phyloP scores from a whole-genome alignment of 192 early-diverging fungal genomes.

The Coemansia sp. region DNA sequence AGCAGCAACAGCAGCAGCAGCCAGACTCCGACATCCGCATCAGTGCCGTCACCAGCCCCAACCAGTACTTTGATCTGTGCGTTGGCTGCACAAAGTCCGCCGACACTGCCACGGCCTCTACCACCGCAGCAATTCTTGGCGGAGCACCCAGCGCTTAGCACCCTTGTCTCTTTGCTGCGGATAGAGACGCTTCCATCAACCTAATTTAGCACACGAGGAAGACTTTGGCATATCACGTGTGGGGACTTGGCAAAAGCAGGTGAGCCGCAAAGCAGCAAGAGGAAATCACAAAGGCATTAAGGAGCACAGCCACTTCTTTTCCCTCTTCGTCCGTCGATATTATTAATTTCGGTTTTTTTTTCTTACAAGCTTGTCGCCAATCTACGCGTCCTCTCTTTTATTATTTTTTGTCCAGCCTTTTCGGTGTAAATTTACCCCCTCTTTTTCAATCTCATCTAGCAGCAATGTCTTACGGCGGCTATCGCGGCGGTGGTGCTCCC shows the following conservation, averaged over 20 bases:
- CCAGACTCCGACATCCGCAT: conserved; percentile 25
- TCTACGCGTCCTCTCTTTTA: conserved; percentile 8
- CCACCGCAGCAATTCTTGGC: conserved; percentile 3
- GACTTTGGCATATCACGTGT: no score
- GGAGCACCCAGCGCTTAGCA: conserved; percentile 1
- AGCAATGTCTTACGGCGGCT: conserved; percentile 34
- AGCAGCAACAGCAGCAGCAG: conserved; percentile 7
- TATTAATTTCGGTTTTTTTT: conserved; percentile 4
- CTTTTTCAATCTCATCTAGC: conserved; percentile 6
- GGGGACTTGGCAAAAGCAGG: not conserved
- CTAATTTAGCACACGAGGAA: no score
- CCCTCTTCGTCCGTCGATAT: conserved; percentile 3
- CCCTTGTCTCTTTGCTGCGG: not conserved
- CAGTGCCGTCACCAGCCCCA: conserved; percentile 89
- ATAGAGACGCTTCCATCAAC: not conserved
- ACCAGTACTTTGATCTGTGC: conserved; percentile 88
- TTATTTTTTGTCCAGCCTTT: not conserved
- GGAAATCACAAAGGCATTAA: not conserved
- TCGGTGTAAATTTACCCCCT: conserved; percentile 3
- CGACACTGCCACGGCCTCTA: not conserved
- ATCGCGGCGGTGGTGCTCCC: conserved; percentile 16
- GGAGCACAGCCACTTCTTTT: not conserved
- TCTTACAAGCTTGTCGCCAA: not conserved
- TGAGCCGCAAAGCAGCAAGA: not conserved
- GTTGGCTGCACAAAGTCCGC: conserved; percentile 15